Evolutionary conservation across 331 rosid species (phyloP), one percentile per base, ranked within the genome.

Genomic region (Phaseolus coccineus): DNA sequence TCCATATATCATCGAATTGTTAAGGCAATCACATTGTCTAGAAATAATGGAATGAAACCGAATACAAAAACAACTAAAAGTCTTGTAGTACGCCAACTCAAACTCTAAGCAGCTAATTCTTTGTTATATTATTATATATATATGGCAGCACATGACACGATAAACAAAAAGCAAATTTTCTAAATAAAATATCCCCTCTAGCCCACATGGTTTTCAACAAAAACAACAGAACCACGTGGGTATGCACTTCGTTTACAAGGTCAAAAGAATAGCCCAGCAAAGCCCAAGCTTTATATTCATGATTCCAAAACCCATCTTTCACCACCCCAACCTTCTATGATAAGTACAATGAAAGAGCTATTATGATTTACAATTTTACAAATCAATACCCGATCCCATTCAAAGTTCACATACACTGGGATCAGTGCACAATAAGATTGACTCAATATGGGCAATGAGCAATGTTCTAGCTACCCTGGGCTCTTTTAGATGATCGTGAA

Each of bases 351-450:
- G 81, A 74, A 69, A 85, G 77, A 83, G 72, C 92, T 92, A 87
- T 91, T 86, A 81, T 67, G 89, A 90, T 95, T 84, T 92, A 93
- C 99, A 93, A 93, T 81, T 91, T 87, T 93, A 93, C 96, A 91
- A 83, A 85, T 87, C 80, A 91, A 83, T 86, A 87, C 87, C 85
- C 71, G 75, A 87, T 86, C 90, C 84, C 87, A 48, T 83, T 77
- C 85, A 69, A 72, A 10, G 74, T 62, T 69, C 88, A 79, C 78
- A 76, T 84, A 53, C 75, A 80, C 82, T 25, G 75, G 82, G 84
- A 86, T 50, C 80, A 74, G 80, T 82, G 83, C 74, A 83, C 50
- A 52, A 80, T 65, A 79, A 75, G 72, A 80, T 72, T 79, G 79
- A 73, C 71, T 77, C 80, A 35, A 58, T 78, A 80, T 74, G 78